Base-by-base conservation (phyloP, 306 rosid genomes). In the Herpetospermum pedunculosum region DNA sequence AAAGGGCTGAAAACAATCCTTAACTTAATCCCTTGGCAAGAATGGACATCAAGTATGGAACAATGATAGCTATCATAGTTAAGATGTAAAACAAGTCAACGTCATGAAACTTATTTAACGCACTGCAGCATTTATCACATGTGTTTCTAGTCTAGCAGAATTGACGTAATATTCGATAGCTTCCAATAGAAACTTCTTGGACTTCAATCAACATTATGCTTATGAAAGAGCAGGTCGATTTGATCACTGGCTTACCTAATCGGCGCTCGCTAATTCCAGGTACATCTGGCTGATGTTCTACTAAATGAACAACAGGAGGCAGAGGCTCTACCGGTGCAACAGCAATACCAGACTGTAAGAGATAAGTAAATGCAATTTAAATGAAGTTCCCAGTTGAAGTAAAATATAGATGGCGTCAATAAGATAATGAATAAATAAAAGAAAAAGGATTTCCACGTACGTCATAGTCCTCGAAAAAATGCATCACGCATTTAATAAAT, bases 221-320 rank as follows among this genome's bases (percentile, higher is more conserved):
- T 2, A 41, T 68, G 73, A 23, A 68, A 43, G 43, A 47, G 18
- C 41, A 70, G 26, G 74, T 47, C 2, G 1, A 70, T 25, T 46
- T 43, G 40, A 46, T 70, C 40, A 29, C 41, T 60, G 26, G 58
- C 86, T 67, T 49, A 87, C 98, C 96, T 54, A 85, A 87, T 84
- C 84, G 84, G 53, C 85, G 87, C 77, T 88, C 94, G 72, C 88
- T 85, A 30, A 86, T 92, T 83, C 86, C 88, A 50, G 92, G 94
- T 76, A 87, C 83, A 80, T 83, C 89, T 59, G 91, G 89, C 76
- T 68, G 90, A 75, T 76, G 83, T 75, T 81, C 87, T 48, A 75
- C 41, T n/a, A 43, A 23, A 72, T 38, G 74, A 79, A 59, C 83
- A 38, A 72, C 52, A 60, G 78, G 87, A 84, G 75, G 77, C 82